Evolutionary conservation across 352 stramenopile genomes (phyloP).

Genomic region (Phytophthora citrophthora): DNA sequence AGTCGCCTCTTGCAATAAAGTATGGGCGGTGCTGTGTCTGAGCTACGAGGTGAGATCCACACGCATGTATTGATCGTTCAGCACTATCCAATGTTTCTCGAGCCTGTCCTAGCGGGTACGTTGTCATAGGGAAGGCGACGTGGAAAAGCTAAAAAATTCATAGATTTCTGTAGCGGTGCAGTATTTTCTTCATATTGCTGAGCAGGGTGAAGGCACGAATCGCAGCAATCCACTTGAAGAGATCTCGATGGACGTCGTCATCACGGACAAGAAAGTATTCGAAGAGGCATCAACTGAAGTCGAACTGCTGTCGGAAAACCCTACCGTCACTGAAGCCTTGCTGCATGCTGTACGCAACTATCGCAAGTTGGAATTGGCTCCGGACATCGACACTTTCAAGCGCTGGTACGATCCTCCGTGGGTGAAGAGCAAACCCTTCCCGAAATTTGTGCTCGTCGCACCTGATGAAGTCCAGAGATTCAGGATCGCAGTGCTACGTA

Average conservation of each 20-base stretch:
- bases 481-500: constrained; percentile 59
- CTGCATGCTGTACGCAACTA: constrained; percentile 52
- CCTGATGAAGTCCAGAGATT: constrained; percentile 58
- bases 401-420: constrained; percentile 70
- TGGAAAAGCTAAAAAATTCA: background rate
- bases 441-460: constrained; percentile 49
- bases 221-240: constrained; percentile 58
- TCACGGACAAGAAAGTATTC: constrained; percentile 61
- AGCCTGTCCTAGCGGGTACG: constrained; percentile 58
- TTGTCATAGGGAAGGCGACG: background rate
- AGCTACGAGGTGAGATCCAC: constrained; percentile 72
- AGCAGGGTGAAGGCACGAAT: constrained; percentile 68
- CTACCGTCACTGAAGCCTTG: constrained; percentile 51
- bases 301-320: constrained; percentile 69
- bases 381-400: constrained; percentile 57
- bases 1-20: constrained; percentile 3
- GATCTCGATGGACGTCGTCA: constrained; percentile 55
- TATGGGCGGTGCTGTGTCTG: constrained; percentile 76
- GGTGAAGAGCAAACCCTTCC: constrained; percentile 54
- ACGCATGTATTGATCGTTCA: constrained; percentile 62
- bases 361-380: constrained; percentile 47
- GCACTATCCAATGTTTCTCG: constrained; percentile 66
- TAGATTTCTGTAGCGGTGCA: constrained; percentile 45
- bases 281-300: constrained; percentile 77
- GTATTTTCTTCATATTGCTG: constrained; percentile 71